Conservation (phyloP, 345 rosid species). For the Turritis glabra region DNA sequence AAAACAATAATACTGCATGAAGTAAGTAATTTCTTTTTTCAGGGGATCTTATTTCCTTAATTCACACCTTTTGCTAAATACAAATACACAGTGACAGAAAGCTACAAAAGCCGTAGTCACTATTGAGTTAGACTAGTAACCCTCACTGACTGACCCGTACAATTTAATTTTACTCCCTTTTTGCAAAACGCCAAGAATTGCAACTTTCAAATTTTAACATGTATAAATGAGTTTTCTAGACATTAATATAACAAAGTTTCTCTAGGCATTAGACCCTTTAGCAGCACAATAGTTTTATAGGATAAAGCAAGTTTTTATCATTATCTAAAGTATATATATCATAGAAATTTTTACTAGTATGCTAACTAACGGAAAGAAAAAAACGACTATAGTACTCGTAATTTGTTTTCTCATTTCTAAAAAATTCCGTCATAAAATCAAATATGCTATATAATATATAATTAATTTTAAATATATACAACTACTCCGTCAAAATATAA, state of each 20-base stretch:
- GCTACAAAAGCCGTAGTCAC: not conserved
- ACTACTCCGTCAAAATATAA: not conserved
- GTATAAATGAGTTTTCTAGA: not conserved
- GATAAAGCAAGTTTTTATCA: too few species aligned
- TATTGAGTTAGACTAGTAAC: not conserved
- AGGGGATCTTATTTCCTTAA: not conserved
- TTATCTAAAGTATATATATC: too few species aligned
- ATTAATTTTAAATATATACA: not conserved
- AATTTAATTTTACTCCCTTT: not conserved
- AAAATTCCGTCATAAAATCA: not conserved
- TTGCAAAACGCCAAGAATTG: slow-evolving; percentile 5
- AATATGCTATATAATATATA: not conserved
- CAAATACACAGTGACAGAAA: not conserved
- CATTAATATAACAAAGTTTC: not conserved
- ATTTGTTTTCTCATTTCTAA: not conserved
- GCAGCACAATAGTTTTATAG: not conserved
- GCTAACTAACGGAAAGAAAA: not conserved
- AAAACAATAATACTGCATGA: not conserved
- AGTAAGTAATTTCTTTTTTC: not conserved
- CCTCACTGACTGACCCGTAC: slow-evolving; percentile 9
- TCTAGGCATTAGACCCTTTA: not conserved
- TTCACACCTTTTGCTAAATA: not conserved
- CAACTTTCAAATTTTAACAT: not conserved
- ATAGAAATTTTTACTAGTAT: not conserved
- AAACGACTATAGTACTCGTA: not conserved